Percentiles rank a stretch among this genome's conserved stretches.
Conservation (phyloP, 768 basidiomycete species). For the Suillus tomentosus region DNA sequence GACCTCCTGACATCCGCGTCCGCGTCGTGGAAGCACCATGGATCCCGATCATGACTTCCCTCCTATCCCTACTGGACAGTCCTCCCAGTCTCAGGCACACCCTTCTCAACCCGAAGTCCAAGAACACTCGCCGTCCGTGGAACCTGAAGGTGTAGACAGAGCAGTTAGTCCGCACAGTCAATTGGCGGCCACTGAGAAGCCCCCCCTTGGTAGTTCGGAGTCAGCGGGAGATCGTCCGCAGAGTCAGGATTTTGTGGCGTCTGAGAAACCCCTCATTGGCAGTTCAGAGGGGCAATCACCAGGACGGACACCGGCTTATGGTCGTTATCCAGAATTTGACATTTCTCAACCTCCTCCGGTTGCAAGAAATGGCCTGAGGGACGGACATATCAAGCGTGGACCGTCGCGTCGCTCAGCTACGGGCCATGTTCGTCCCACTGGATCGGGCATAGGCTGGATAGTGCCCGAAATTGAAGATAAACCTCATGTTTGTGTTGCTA, state of each 20-base stretch:
- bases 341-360: slow-evolving; percentile 4
- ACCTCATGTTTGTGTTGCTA: slow-evolving; percentile 17
- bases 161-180: slow-evolving; percentile 3
- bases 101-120: not conserved
- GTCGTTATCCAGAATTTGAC: slow-evolving; percentile 16
- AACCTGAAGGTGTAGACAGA: slow-evolving; percentile 13
- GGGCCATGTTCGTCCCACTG: not conserved
- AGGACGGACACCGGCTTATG: not conserved
- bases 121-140: not conserved
- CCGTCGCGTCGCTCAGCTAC: slow-evolving; percentile 14
- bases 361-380: slow-evolving; percentile 16
- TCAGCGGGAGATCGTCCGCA: slow-evolving; percentile 10
- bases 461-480: slow-evolving; percentile 27
- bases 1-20: not conserved
- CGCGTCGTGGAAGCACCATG: slow-evolving; percentile 18
- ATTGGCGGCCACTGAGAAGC: slow-evolving; percentile 12
- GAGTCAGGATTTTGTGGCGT: not conserved
- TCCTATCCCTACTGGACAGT: not conserved
- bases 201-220: slow-evolving; percentile 11
- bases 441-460: slow-evolving; percentile 27
- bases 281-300: slow-evolving; percentile 1
- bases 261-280: slow-evolving; percentile 9
- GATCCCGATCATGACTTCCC: slow-evolving; percentile 14
- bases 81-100: slow-evolving; percentile 1
- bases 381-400: slow-evolving; percentile 16